Evolutionary conservation across 441 rosid genomes (phyloP).

Genomic region (Heliophila coronopifolia): DNA sequence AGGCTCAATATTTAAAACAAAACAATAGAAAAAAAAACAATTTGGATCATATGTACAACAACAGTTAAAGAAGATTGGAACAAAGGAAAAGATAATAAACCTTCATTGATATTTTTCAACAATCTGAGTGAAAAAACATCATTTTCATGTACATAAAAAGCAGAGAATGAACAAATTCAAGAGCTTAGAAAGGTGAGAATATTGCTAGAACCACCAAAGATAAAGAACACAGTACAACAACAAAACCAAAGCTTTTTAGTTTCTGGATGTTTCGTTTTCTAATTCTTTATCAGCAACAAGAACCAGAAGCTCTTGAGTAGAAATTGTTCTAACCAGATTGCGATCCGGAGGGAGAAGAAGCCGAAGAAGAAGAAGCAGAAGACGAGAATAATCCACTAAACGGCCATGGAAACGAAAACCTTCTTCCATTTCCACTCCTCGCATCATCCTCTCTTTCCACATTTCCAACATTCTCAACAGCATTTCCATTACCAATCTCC

Average conservation of each 20-base stretch:
- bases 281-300: constrained; percentile 31
- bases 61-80: constrained; percentile 2
- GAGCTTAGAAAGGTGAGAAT: constrained; percentile 19
- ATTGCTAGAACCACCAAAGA: constrained; percentile 13
- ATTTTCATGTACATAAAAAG: constrained; percentile 22
- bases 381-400: constrained; percentile 61
- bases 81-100: constrained; percentile 3
- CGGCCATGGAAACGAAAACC: constrained; percentile 74
- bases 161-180: constrained; percentile 13
- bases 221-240: constrained; percentile 1
- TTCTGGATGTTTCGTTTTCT: constrained; percentile 22
- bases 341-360: constrained; percentile 29
- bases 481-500: constrained; percentile 23
- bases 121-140: constrained; percentile 19
- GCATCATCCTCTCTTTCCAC: constrained; percentile 38
- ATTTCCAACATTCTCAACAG: constrained; percentile 21
- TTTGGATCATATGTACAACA: constrained; percentile 23
- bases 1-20: background rate
- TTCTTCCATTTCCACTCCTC: constrained; percentile 43
- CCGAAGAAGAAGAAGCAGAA: constrained; percentile 25
- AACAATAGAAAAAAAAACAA: constrained; percentile 15
- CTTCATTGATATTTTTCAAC: constrained; percentile 4
- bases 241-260: background rate
- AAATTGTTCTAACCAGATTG: constrained; percentile 36
- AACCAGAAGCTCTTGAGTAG: constrained; percentile 28